Base-by-base conservation (phyloP, 768 basidiomycete species). In the Xerocomus brunneocitrinus region DNA sequence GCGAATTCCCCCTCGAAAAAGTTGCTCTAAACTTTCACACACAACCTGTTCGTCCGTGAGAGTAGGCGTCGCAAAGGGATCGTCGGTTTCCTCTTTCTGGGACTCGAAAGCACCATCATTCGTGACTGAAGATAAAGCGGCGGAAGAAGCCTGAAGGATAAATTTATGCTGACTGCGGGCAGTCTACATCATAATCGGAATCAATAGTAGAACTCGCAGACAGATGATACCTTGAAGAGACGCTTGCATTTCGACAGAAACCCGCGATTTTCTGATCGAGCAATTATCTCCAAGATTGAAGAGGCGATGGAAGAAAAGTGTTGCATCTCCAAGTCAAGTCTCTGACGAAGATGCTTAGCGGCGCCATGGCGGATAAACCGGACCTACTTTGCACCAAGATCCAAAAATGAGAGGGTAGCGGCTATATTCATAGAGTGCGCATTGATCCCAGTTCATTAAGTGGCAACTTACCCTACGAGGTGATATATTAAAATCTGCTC, bases 351-450 rank as follows among this genome's bases (percentile, higher is more conserved):
- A n/a, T 34, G 27, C 16, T 46, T 16, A 32, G 38, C 50, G 22
- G 50, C 40, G 27, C 42, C 47, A 27, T 38, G 46, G 54, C 44
- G 49, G 28, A 30, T 35, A 46, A 43, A 44, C 51, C 41, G 49
- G 39, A 65, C 67, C 50, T 72, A 85, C 88, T 73, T 77, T 76
- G 63, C 76, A 74, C 82, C 83, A 83, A 27, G 74, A 67, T 3
- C 89, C 89, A 65, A 91, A 91, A 52, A 90, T 79, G 36, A 89
- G 73, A 22, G 89, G 89, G 70, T 90, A 89, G 3, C 83, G 82
- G 61, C 89, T 91, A 59, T 31, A 39, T 34, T 32, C 22, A 42
- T 64, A 22, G 19, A 50, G 34, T 48, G 34, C 31, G 58, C 45
- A 56, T 59, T 54, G 48, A 49, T 51, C 35, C 55, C 40, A 44